Conservation (phyloP, 2,329 filamentous ascomycete genomes). For the Kalmusia sp. region DNA sequence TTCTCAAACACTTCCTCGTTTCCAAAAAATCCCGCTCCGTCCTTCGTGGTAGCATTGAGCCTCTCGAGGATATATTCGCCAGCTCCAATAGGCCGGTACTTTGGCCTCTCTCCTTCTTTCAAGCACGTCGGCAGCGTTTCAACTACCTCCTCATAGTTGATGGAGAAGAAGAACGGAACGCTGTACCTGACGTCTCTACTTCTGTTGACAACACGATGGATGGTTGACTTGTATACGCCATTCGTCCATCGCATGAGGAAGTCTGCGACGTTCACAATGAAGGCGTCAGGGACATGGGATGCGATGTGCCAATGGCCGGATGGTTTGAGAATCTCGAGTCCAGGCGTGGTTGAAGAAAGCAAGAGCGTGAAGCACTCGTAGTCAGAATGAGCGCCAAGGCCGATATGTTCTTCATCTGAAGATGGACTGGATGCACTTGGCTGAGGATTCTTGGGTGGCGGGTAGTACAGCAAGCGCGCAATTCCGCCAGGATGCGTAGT, state of each 20-base stretch:
- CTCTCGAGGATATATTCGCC: conserved; percentile 51
- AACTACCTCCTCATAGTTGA: conserved; percentile 50
- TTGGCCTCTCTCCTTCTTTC: conserved; percentile 36
- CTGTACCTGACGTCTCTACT: conserved; percentile 50
- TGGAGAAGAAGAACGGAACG: conserved; percentile 57
- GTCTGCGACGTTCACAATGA: conserved; percentile 62
- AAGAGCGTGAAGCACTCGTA: conserved; percentile 46
- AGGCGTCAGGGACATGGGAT: conserved; percentile 49
- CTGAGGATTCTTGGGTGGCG: conserved; percentile 34
- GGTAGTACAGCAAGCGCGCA: conserved; percentile 49
- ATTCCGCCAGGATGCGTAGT: conserved; percentile 51
- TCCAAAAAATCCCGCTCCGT: conserved; percentile 35
- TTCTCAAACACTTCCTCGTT: conserved; percentile 21
- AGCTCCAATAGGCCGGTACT: conserved; percentile 45
- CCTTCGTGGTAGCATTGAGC: conserved; percentile 41
- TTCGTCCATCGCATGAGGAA: conserved; percentile 61
- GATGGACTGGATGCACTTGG: conserved; percentile 7
- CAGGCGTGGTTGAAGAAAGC: conserved; percentile 34
- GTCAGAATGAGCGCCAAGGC: conserved; percentile 48
- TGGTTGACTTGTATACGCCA: conserved; percentile 56
- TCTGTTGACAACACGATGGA: conserved; percentile 57
- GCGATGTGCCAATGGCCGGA: conserved; percentile 41
- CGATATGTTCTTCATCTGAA: conserved; percentile 40
- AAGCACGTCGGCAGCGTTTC: conserved; percentile 50
- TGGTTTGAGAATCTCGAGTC: conserved; percentile 43